phyloP scores from a whole-genome alignment of 2,329 filamentous ascomycete genomes.

The Aspergillus ruber region DNA sequence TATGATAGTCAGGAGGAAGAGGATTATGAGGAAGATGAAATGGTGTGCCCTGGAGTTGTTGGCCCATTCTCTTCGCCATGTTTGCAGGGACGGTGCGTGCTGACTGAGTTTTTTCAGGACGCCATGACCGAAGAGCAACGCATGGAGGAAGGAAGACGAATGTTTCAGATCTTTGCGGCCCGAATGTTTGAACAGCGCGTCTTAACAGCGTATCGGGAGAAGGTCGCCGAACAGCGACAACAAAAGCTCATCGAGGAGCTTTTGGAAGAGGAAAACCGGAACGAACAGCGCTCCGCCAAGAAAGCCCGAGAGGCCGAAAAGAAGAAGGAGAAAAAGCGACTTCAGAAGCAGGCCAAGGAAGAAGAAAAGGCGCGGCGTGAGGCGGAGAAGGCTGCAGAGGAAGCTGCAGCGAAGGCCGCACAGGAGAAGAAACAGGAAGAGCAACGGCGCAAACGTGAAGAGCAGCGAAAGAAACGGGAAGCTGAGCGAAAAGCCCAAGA shows the following conservation, averaged over 20 bases:
- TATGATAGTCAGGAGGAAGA: constrained; percentile 59
- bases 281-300: constrained; percentile 78
- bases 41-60: constrained; percentile 39
- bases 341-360: constrained; percentile 82
- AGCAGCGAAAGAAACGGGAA: constrained; percentile 86
- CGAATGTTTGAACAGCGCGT: constrained; percentile 99
- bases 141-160: constrained; percentile 95
- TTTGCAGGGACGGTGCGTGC: constrained; percentile 11
- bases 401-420: constrained; percentile 65
- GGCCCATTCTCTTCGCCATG: constrained; percentile 1
- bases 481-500: constrained; percentile 85
- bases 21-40: constrained; percentile 61
- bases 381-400: constrained; percentile 81
- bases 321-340: constrained; percentile 85
- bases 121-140: constrained; percentile 96
- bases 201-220: constrained; percentile 93
- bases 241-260: constrained; percentile 85
- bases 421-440: constrained; percentile 78
- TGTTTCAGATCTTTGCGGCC: constrained; percentile 99
- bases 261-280: constrained; percentile 71
- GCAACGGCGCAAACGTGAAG: constrained; percentile 73
- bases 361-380: constrained; percentile 85
- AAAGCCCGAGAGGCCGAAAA: constrained; percentile 91
- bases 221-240: constrained; percentile 88
- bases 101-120: constrained; percentile 57